Base-by-base conservation (phyloP, 208 protist genomes). In the Wallacemonas sp. region DNA sequence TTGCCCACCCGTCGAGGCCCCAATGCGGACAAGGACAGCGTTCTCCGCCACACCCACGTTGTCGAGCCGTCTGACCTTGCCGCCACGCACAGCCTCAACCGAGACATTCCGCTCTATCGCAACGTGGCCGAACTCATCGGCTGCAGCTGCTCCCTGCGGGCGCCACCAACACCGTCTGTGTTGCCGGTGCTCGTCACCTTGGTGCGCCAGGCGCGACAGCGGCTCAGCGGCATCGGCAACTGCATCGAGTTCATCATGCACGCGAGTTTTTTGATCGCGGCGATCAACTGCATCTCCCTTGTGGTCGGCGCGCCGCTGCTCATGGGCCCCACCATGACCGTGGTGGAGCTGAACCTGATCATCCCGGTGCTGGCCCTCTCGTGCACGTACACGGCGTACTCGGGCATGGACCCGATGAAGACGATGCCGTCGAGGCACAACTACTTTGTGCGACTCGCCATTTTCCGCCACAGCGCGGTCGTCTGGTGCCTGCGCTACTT, bases 91-190 rank as follows among this genome's bases (percentile, higher is more conserved):
- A 81, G 77, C 31, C 65, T 84, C 41, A 95, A 91, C 57, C 76
- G 84, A 22, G 87, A 94, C 67, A 72, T 89, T 2, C 77, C 85
- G 1, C 79, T 93, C 32, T 93, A 93, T 70, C 82, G 84, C 11
- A 92, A 93, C 61, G 86, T 97, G 12, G 88, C 88, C 23, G 86
- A 97, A 72, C 69, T 97, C 23, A 84, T 97, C 49, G 83, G 80
- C 16, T 93, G 84, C 73, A 82, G 77, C 61, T 97, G 91, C 67
- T 81, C 82, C 7, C 70, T 97, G 42, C 82, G 81, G 12, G 74
- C 85, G n/a, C 76, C 88, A 28, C 81, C 85, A 16, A 87, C 87
- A 20, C 77, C 87, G 14, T 89, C 86, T 10, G 84, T 94, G 25
- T 69, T 96, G 44, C 88, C 91, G 10, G 89, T 97, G 48, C 65